Evolutionary conservation across 1,139 yeast species (phyloP).

Genomic region (Taphrina confusa): DNA sequence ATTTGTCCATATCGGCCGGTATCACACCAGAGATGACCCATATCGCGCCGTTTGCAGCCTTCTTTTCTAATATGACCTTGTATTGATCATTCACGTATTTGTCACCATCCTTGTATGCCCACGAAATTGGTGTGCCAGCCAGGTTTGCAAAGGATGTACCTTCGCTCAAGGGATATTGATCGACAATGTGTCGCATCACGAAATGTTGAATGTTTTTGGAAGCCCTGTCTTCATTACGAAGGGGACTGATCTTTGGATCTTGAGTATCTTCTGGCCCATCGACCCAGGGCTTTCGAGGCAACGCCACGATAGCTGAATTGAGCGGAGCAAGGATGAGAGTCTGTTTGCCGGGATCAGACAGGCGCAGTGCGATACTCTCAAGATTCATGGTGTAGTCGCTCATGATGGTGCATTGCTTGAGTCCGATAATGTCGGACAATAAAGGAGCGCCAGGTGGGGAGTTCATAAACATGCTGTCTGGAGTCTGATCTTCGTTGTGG

Average conservation of each 20-base stretch:
- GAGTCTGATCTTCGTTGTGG: no score
- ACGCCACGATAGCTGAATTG: slow-evolving; percentile 44
- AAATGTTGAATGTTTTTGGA: slow-evolving; percentile 44
- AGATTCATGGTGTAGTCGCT: slow-evolving; percentile 26
- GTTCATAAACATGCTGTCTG: background rate
- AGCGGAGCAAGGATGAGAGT: slow-evolving; percentile 47
- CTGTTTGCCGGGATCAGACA: slow-evolving; percentile 43
- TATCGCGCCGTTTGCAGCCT: slow-evolving; percentile 25
- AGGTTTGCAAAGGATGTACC: background rate
- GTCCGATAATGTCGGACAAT: slow-evolving; percentile 20
- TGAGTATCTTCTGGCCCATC: slow-evolving; percentile 42
- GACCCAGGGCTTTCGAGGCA: slow-evolving; percentile 48
- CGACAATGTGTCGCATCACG: slow-evolving; percentile 44
- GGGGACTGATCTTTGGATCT: slow-evolving; percentile 39
- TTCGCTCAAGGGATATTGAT: slow-evolving; percentile 14
- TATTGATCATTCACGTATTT: slow-evolving; percentile 19
- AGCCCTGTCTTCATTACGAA: slow-evolving; percentile 43
- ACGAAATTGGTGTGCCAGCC: background rate
- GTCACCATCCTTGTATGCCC: background rate
- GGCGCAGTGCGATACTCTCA: slow-evolving; percentile 37
- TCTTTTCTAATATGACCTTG: slow-evolving; percentile 21
- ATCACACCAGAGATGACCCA: slow-evolving; percentile 26
- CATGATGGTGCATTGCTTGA: slow-evolving; percentile 30
- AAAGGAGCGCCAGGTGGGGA: slow-evolving; percentile 20
- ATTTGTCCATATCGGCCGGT: background rate